A percentile compares a stretch with the other conserved stretches of the same genome.
phyloP scores from a whole-genome alignment of 2,329 filamentous ascomycete species.

The Colletotrichum ledebouriae region DNA sequence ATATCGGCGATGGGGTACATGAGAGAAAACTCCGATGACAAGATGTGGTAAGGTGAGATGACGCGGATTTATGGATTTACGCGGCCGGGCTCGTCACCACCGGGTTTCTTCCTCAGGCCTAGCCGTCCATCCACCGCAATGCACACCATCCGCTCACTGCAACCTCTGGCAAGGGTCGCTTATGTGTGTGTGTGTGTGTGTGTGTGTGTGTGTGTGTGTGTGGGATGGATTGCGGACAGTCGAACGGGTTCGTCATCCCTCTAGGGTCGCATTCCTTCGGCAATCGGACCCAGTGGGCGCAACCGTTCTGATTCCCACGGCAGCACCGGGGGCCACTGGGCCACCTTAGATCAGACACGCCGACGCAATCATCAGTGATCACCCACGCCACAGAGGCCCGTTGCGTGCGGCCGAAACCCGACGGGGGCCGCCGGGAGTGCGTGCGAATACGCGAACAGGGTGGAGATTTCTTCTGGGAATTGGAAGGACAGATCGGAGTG shows the following conservation, averaged over 20 bases:
- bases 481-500: constrained; percentile 1
- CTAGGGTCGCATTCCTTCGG: constrained; percentile 25
- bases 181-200: not conserved
- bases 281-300: constrained; percentile 19
- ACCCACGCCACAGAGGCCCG: not conserved
- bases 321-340: not conserved
- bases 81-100: constrained; percentile 22
- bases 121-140: constrained; percentile 19
- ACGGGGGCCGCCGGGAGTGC: constrained; percentile 1
- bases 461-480: not conserved
- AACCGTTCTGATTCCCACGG: not conserved
- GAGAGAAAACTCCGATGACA: not conserved
- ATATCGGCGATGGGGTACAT: no score
- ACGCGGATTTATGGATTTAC: constrained; percentile 14
- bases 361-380: constrained; percentile 33
- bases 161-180: constrained; percentile 10
- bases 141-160: not conserved
- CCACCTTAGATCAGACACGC: constrained; percentile 31
- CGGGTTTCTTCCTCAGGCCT: constrained; percentile 20
- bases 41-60: constrained; percentile 26
- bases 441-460: not conserved
- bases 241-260: not conserved
- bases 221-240: constrained; percentile 1
- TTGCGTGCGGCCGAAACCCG: constrained; percentile 10
- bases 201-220: not conserved